Evolutionary conservation across 441 rosid species (phyloP), one percentile per base, ranked within the genome.

Genomic region (Corymbia calophylla): DNA sequence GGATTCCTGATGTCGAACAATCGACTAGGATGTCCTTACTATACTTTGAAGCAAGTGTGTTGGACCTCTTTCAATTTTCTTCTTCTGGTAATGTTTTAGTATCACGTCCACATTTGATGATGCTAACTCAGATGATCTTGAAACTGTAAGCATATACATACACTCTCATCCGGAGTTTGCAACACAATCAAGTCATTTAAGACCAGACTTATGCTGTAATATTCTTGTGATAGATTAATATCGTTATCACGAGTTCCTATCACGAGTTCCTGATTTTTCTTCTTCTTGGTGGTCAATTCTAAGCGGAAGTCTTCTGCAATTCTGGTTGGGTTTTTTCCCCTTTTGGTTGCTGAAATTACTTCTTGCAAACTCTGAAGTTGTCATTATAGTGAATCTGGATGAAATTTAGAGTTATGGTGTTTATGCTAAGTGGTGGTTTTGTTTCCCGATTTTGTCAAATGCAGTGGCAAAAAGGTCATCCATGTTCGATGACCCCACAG

Each of bases 401-500:
- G n/a, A 44, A 39, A 77, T 77, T 44, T 77, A 25, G 51, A 77
- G 51, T 44, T 12, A n/a, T 44, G 84, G 9, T 54, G 73, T 35
- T 87, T 86, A 81, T 73, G 87, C 84, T 86, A 85, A 89, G 7
- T 32, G 44, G 32, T 77, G 58, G 39, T 82, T 48, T 29, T 35
- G 29, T 70, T 88, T 54, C 49, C 53, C 49, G 32, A 53, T 87
- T 53, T 56, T 87, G 48, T 29, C 84, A 56, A 80, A 64, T 60
- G 91, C 94, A 97, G 98, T 98, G 95, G 97, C 97, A 3, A 98
- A 95, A 89, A 95, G 94, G 92, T 96, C 99, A 44, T 96, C 98
- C 7, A 97, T 97, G 95, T 98, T 98, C 91, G 94, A 96, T 92
- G 99, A 98, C 92, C 97, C 97, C 8, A 93, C 94, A 15, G 88